Conservation (phyloP, 192 early-diverging fungal species). For the Podochytrium sp. region DNA sequence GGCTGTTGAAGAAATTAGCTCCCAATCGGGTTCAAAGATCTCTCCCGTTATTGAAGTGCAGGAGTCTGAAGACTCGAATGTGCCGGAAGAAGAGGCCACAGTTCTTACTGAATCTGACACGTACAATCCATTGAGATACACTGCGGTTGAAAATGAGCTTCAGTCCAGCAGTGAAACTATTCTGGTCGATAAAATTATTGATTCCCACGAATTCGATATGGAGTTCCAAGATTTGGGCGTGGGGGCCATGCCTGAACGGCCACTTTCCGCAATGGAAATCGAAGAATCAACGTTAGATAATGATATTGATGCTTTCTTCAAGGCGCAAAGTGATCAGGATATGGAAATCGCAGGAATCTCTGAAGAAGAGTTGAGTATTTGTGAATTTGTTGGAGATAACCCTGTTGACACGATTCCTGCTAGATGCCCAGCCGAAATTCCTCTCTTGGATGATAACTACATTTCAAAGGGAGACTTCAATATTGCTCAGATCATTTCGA, state of each 20-base stretch:
- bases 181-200: no score
- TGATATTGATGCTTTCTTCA: conserved; percentile 25
- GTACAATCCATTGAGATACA: not conserved
- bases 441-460: not conserved
- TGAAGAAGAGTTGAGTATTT: not conserved
- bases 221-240: no score
- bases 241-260: no score
- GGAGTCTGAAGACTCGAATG: not conserved
- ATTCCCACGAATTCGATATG: no score
- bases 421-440: not conserved
- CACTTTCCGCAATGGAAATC: not conserved
- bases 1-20: not conserved
- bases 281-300: conserved; percentile 18
- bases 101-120: not conserved
- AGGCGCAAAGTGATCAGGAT: conserved; percentile 7
- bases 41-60: conserved; percentile 4
- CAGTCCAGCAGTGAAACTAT: not conserved
- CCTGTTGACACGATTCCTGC: not conserved
- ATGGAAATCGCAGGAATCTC: not conserved
- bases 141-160: not conserved
- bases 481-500: not conserved
- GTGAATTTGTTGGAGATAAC: not conserved
- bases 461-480: not conserved
- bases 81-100: not conserved
- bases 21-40: not conserved